These are phyloP conservation scores for Daldinia loculata DNA, from an alignment of 495 filamentous ascomycete genomes.

Conservation along the genomic window DNA sequence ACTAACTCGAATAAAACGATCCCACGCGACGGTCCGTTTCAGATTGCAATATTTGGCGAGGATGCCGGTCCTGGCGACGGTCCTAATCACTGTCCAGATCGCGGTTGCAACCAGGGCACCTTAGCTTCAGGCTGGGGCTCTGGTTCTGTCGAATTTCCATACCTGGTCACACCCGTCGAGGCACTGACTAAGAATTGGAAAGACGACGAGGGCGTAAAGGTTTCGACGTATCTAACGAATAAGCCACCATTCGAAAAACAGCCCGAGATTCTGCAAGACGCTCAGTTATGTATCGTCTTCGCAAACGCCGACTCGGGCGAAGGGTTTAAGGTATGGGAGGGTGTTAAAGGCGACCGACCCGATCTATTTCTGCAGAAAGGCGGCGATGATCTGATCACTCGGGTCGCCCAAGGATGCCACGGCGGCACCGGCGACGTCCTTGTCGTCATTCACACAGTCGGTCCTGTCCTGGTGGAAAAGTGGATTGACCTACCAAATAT, in stretches of 20 bases:
- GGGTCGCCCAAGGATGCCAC: constrained; percentile 76
- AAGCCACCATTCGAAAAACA: constrained; percentile 22
- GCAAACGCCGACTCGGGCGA: constrained; percentile 70
- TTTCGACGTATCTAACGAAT: not conserved
- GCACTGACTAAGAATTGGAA: constrained; percentile 58
- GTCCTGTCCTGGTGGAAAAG: constrained; percentile 82
- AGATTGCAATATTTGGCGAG: constrained; percentile 83
- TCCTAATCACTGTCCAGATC: constrained; percentile 79
- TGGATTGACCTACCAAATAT: constrained; percentile 85
- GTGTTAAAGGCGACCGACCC: constrained; percentile 82
- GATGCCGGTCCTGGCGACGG: constrained; percentile 77
- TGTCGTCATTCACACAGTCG: constrained; percentile 90
- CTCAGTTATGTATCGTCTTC: constrained; percentile 76
- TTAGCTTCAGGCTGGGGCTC: constrained; percentile 90
- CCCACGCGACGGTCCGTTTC: constrained; percentile 53
- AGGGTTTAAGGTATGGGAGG: constrained; percentile 68
- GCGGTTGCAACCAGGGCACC: constrained; percentile 84
- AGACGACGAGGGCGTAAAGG: not conserved
- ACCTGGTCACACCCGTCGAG: constrained; percentile 74
- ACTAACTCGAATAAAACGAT: not conserved
- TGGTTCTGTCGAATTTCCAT: constrained; percentile 87
- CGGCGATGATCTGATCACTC: constrained; percentile 74
- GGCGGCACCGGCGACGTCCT: constrained; percentile 72
- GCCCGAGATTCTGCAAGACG: constrained; percentile 53
- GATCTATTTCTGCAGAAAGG: constrained; percentile 80